Percentiles rank a stretch among this genome's conserved stretches.
These are phyloP conservation scores for Crithidia expoeki DNA, from an alignment of 208 protist genomes.

Conservation along the genomic window DNA sequence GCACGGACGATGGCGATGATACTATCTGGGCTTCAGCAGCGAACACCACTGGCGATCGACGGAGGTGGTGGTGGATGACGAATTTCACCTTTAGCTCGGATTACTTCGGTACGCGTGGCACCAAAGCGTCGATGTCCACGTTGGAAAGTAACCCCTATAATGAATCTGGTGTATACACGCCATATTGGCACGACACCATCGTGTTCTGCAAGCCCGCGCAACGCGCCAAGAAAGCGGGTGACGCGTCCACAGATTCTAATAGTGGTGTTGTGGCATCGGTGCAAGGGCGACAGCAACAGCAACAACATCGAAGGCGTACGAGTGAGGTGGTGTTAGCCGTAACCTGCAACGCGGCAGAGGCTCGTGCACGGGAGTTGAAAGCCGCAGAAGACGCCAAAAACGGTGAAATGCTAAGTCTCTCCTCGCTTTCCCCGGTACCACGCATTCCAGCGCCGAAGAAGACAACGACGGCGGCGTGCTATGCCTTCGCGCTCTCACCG, in stretches of 20 bases:
- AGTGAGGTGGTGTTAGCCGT: slow-evolving; percentile 42
- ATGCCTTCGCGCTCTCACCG: not conserved
- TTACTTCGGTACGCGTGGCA: slow-evolving; percentile 22
- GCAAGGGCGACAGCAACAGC: not conserved
- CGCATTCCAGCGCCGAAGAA: not conserved
- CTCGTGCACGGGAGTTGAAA: slow-evolving; percentile 26
- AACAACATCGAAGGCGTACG: not conserved
- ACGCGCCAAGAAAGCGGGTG: not conserved
- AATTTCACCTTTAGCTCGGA: slow-evolving; percentile 30
- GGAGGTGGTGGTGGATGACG: slow-evolving; percentile 39
- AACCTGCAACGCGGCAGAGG: slow-evolving; percentile 52
- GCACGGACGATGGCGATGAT: not conserved
- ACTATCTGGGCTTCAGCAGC: slow-evolving; percentile 34
- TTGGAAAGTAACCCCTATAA: no score
- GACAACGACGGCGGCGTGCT: not conserved
- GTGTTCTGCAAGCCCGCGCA: slow-evolving; percentile 35
- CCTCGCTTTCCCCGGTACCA: slow-evolving; percentile 6
- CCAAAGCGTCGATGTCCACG: not conserved
- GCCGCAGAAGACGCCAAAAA: slow-evolving; percentile 10
- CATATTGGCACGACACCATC: slow-evolving; percentile 66
- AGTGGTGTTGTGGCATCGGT: not conserved
- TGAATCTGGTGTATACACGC: slow-evolving; percentile 28
- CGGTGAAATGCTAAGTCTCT: slow-evolving; percentile 14
- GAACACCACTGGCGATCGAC: slow-evolving; percentile 24
- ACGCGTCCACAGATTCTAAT: not conserved